These are phyloP conservation scores for Cryptosporidium meleagridis DNA, from an alignment of 169 alveolate species.

Conservation along the genomic window DNA sequence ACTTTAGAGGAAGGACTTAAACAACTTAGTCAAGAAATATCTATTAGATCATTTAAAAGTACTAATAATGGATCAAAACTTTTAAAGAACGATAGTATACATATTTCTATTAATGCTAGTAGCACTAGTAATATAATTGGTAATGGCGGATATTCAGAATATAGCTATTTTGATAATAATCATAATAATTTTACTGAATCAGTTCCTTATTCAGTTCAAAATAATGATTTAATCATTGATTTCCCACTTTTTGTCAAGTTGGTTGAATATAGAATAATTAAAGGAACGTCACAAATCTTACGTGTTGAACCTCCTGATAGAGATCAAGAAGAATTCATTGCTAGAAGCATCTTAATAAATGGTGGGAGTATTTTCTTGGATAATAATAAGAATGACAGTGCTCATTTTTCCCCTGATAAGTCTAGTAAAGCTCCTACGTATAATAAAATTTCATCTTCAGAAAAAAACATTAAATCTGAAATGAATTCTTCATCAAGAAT, in stretches of 20 bases:
- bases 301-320: slow-evolving; percentile 33
- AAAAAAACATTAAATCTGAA: background rate
- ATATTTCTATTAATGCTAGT: background rate
- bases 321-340: slow-evolving; percentile 55
- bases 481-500: background rate
- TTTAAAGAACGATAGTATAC: background rate
- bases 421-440: background rate
- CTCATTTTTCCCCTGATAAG: background rate
- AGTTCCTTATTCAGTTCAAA: background rate
- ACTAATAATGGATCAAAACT: slow-evolving; percentile 1
- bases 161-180: background rate
- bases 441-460: background rate
- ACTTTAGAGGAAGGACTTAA: slow-evolving; percentile 57
- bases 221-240: slow-evolving; percentile 29
- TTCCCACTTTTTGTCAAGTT: slow-evolving; percentile 43
- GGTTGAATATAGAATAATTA: slow-evolving; percentile 57
- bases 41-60: slow-evolving; percentile 31
- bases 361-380: slow-evolving; percentile 29
- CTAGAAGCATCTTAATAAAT: background rate
- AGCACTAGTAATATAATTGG: background rate
- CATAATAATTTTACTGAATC: background rate
- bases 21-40: slow-evolving; percentile 24
- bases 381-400: background rate
- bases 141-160: background rate
- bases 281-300: slow-evolving; percentile 58